A percentile compares a stretch with the other conserved stretches of the same genome.
These are phyloP conservation scores for Sarcodon sp. DNA, from an alignment of 768 basidiomycete species.

Conservation along the genomic window DNA sequence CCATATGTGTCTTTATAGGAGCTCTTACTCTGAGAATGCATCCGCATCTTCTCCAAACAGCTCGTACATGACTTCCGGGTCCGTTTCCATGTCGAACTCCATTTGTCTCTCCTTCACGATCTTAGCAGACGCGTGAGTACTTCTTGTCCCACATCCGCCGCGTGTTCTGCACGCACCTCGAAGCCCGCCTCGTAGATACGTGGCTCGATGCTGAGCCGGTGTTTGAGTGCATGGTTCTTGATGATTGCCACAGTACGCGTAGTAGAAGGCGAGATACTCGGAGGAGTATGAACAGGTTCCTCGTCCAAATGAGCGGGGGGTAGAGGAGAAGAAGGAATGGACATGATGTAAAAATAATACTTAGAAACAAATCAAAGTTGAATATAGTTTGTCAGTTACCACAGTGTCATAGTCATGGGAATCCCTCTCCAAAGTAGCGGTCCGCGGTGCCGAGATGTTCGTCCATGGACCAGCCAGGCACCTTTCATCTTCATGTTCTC, in stretches of 20 bases:
- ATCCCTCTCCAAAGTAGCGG: too few relatives aligned
- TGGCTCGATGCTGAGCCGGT: slow-evolving; percentile 72
- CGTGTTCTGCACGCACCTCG: slow-evolving; percentile 37
- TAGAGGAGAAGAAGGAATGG: not conserved
- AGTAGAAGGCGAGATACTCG: slow-evolving; percentile 1
- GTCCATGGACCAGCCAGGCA: too few relatives aligned
- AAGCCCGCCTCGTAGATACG: slow-evolving; percentile 72
- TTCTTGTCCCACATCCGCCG: not conserved
- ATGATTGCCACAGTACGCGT: slow-evolving; percentile 77
- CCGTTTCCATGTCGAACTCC: slow-evolving; percentile 77
- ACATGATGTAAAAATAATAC: not conserved
- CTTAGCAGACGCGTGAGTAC: slow-evolving; percentile 20
- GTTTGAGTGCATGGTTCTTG: slow-evolving; percentile 62
- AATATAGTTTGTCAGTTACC: not conserved
- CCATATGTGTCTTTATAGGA: not conserved
- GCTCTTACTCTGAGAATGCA: slow-evolving; percentile 56
- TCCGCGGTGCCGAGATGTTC: too few relatives aligned
- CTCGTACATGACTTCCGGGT: slow-evolving; percentile 68
- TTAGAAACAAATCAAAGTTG: not conserved
- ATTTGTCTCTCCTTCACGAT: slow-evolving; percentile 84
- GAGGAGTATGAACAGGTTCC: not conserved
- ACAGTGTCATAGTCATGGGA: too few relatives aligned
- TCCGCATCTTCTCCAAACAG: slow-evolving; percentile 69
- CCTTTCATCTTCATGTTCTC: too few relatives aligned
- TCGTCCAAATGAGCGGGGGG: not conserved